Percentiles rank a stretch among this genome's conserved stretches.
phyloP scores from a whole-genome alignment of 345 rosid genomes.

The Pelargonium nanum region DNA sequence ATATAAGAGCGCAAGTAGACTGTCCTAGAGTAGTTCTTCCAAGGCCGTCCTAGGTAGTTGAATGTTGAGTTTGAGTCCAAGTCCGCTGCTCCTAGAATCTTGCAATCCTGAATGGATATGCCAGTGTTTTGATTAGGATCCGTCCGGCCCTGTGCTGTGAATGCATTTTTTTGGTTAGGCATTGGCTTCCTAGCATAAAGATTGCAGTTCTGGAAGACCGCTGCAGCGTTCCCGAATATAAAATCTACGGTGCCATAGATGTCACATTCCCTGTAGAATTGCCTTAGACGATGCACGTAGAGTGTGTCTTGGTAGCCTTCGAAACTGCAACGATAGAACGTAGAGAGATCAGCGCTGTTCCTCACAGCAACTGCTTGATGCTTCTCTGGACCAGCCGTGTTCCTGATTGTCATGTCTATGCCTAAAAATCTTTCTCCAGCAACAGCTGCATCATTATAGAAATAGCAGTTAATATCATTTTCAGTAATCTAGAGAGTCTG shows the following conservation, averaged over 20 bases:
- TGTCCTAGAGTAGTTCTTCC: background rate
- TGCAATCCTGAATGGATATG: background rate
- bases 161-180: background rate
- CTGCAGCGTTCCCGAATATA: constrained; percentile 23
- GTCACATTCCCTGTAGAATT: constrained; percentile 23
- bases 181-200: background rate
- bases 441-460: constrained; percentile 29
- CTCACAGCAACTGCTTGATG: background rate
- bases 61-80: background rate
- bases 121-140: background rate
- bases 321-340: constrained; percentile 1
- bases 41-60: background rate
- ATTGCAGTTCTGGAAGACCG: constrained; percentile 22
- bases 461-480: background rate
- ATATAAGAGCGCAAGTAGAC: background rate
- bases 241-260: background rate
- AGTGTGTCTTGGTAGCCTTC: constrained; percentile 18
- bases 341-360: background rate
- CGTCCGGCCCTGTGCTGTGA: background rate
- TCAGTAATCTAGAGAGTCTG: no score
- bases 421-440: constrained; percentile 39
- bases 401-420: background rate
- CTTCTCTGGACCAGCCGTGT: constrained; percentile 1
- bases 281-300: constrained; percentile 17
- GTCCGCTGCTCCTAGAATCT: background rate